phyloP scores from a whole-genome alignment of 2,329 filamentous ascomycete genomes.

The Fusarium proliferatum region DNA sequence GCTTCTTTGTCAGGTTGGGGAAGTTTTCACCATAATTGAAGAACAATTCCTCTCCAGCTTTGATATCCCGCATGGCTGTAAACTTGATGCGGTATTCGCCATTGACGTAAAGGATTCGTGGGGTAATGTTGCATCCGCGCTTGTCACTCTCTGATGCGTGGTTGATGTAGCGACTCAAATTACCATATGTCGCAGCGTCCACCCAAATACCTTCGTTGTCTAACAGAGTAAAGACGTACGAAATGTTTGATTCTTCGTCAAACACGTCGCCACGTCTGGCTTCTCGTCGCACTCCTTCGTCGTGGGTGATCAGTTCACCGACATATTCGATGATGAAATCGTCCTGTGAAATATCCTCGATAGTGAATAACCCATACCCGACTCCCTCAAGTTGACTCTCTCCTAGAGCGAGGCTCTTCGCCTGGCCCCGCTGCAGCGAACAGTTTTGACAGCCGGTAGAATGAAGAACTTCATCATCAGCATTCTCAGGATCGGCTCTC shows the following conservation, averaged over 20 bases:
- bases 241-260: constrained; percentile 69
- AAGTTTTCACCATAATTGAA: constrained; percentile 83
- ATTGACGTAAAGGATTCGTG: constrained; percentile 77
- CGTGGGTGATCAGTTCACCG: constrained; percentile 78
- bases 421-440: constrained; percentile 73
- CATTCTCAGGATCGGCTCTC: constrained; percentile 75
- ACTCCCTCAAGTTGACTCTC: constrained; percentile 74
- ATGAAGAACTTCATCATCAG: constrained; percentile 67
- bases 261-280: constrained; percentile 69
- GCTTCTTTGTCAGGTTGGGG: constrained; percentile 65
- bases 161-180: constrained; percentile 86
- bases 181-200: constrained; percentile 81
- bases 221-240: constrained; percentile 72
- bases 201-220: constrained; percentile 74
- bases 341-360: constrained; percentile 72
- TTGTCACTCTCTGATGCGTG: constrained; percentile 69
- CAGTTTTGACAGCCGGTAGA: constrained; percentile 77
- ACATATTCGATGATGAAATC: constrained; percentile 86
- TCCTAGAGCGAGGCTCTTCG: constrained; percentile 75
- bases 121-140: constrained; percentile 69
- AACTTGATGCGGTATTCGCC: constrained; percentile 82
- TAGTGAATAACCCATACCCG: constrained; percentile 81
- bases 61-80: constrained; percentile 73
- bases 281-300: constrained; percentile 76
- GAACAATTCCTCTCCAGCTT: constrained; percentile 79